Base-by-base conservation (phyloP, 176 grass and related monocot genomes). In the Rhynchospora breviuscula region DNA sequence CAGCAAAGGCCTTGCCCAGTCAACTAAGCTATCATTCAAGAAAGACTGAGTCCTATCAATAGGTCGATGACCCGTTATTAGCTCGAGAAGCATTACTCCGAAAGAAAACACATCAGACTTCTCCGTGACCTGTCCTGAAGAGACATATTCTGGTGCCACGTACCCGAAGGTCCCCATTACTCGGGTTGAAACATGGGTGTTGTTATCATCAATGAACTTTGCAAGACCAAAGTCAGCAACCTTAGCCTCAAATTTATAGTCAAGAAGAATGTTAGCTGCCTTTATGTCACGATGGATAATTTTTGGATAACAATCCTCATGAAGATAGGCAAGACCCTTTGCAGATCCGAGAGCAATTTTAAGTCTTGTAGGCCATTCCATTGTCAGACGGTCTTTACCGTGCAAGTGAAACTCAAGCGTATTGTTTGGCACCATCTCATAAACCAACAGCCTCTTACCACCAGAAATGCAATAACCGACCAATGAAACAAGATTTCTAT, bases 211-310 rank as follows among this genome's bases (percentile, higher is more conserved):
- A 87, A 91, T 75, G 31, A 89, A 85, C 59, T 91, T 97, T 71
- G 94, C 94, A 51, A 97, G 91, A 82, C 94, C 94, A 81, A 97
- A 97, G 87, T 97, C 91, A 81, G 94, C 94, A 76, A 97, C 92
- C 92, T 88, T 88, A 79, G 92, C 85, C 89, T 94, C 92, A 86
- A 94, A 94, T 57, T 94, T 91, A 70, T 91, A 91, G 68, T 94
- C 92, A 84, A 94, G 82, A 89, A 94, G 92, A 89, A 94, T 94
- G 83, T 94, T 94, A 81, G 92, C 73, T 81, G 85, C 80, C 83
- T 94, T 94, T 86, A 94, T 94, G 83, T 94, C 92, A 85, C 92
- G 92, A 45, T 94, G 92, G 56, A 94, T 91, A 78, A 94, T 94
- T 82, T 94, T 94, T 15, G 92, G 92, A 86, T 94, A 89, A 94